Base-by-base conservation (phyloP, 164 flowering plant species). In the Piper betle region DNA sequence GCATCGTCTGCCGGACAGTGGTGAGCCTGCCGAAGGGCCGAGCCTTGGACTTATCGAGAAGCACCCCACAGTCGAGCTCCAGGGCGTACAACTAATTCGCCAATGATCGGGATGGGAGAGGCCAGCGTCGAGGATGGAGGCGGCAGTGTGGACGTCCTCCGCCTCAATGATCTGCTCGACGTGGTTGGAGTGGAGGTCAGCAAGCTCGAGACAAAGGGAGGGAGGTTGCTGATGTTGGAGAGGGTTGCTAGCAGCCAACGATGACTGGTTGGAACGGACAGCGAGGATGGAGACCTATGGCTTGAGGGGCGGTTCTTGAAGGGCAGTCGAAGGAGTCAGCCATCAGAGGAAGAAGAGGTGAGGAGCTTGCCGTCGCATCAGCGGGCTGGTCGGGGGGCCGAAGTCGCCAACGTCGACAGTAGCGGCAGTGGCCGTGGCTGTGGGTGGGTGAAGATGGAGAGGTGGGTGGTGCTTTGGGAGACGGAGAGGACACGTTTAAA, bases 81-180 rank as follows among this genome's bases (percentile, higher is more conserved):
- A 97, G 97, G 40, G 90, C 88, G 77, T 88, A 93, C 59, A 93
- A 81, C 70, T 93, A 97, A 77, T 90, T 93, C 38, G 95, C 68
- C 70, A 82, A 67, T 74, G 87, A 64, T 39, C 99, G 96, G 19
- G 96, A 77, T 40, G 99, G 66, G 92, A 66, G 82, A 89, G 89
- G 50, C 98, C 98, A 52, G 88, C 94, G 69, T 82, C 18, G 71
- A 93, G 85, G 71, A 93, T 84, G 64, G 96, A 88, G 50, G 68
- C 73, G 39, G 87, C 65, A 59, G 84, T 41, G 12, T 69, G 55
- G 61, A 93, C 71, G 59, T 77, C 56, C 37, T 81, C 69, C 53
- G 74, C 37, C 56, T 90, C 95, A 70, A 93, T 86, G 20, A 64
- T 52, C 43, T 76, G 63, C 59, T 80, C 89, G 56, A 93, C 93